These are phyloP conservation scores for Aspergillus brunneoviolaceus DNA, from an alignment of 2,329 filamentous ascomycete species.

Conservation along the genomic window DNA sequence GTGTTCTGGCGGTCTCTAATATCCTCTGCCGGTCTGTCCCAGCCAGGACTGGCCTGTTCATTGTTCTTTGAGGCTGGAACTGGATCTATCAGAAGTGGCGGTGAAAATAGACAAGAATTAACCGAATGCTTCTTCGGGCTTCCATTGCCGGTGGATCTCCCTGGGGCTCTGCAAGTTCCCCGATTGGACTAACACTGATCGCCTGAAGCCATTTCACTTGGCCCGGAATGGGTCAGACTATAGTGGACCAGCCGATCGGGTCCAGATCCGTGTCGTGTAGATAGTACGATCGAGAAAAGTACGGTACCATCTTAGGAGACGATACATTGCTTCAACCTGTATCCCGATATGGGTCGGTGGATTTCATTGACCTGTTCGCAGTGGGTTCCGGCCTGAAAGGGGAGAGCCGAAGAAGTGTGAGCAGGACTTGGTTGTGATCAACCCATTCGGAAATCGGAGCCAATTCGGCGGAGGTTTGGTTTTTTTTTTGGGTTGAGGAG, in stretches of 20 bases:
- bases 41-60: not conserved
- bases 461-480: too few species aligned
- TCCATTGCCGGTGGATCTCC: not conserved
- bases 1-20: not conserved
- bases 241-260: slow-evolving; percentile 7
- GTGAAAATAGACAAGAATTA: slow-evolving; percentile 3
- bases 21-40: not conserved
- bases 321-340: not conserved
- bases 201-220: slow-evolving; percentile 6
- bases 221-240: slow-evolving; percentile 1
- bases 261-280: not conserved
- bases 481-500: not conserved
- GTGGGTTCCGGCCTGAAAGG: not conserved
- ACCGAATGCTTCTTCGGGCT: not conserved
- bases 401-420: not conserved
- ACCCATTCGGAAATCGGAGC: not conserved
- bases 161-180: slow-evolving; percentile 6
- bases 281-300: not conserved
- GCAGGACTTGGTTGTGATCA: not conserved
- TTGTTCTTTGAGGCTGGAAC: slow-evolving; percentile 1
- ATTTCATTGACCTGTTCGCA: not conserved
- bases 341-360: not conserved
- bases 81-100: slow-evolving; percentile 5
- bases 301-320: not conserved
- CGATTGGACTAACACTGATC: slow-evolving; percentile 9